A percentile compares a stretch with the other conserved stretches of the same genome.
These are phyloP conservation scores for Ceratobasidium sp. DNA, from an alignment of 1,284 basidiomycete genomes.

Conservation along the genomic window DNA sequence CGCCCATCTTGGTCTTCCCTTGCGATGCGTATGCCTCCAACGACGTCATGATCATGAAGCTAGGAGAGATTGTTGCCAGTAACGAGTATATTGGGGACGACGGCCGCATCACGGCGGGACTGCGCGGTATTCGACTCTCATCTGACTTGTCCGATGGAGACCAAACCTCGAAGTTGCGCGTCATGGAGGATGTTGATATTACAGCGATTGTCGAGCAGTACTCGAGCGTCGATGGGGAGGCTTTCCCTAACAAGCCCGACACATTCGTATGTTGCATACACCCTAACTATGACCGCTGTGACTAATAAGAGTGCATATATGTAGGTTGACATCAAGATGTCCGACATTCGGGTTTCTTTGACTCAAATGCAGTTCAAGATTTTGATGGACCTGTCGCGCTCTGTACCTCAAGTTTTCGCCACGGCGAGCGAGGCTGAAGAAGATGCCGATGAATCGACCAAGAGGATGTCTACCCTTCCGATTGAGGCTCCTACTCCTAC, in stretches of 20 bases:
- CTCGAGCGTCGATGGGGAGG: slow-evolving; percentile 62
- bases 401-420: slow-evolving; percentile 78
- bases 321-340: slow-evolving; percentile 82
- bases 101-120: slow-evolving; percentile 80
- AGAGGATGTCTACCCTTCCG: slow-evolving; percentile 18
- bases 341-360: slow-evolving; percentile 90
- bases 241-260: slow-evolving; percentile 25
- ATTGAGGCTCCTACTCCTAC: slow-evolving; percentile 28
- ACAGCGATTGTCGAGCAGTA: slow-evolving; percentile 78
- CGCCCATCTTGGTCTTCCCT: slow-evolving; percentile 94
- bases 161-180: slow-evolving; percentile 73
- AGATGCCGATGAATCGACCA: slow-evolving; percentile 33
- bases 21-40: slow-evolving; percentile 72
- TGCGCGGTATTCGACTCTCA: slow-evolving; percentile 88
- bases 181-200: slow-evolving; percentile 94
- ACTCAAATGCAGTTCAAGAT: slow-evolving; percentile 93
- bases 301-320: slow-evolving; percentile 31
- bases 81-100: slow-evolving; percentile 79
- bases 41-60: slow-evolving; percentile 83
- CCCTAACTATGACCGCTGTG: slow-evolving; percentile 54
- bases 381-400: slow-evolving; percentile 77
- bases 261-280: slow-evolving; percentile 37
- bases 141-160: slow-evolving; percentile 73
- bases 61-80: slow-evolving; percentile 90
- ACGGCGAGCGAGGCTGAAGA: slow-evolving; percentile 57